These are phyloP conservation scores for Mrakiaceae sp. DNA, from an alignment of 1,284 basidiomycete genomes.

Conservation along the genomic window DNA sequence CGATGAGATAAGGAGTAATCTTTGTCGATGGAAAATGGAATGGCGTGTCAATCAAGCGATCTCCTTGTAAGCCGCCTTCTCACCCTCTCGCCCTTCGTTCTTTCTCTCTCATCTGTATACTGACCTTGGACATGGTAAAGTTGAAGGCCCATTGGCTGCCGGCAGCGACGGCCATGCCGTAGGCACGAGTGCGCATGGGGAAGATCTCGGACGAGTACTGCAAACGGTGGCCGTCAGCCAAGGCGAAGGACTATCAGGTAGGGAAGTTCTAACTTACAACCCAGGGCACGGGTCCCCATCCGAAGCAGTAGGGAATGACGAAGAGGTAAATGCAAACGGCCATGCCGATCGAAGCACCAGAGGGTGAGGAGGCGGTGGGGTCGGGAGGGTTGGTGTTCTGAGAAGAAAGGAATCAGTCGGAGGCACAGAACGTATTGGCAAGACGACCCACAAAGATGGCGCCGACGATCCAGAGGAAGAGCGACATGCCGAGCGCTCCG, in stretches of 20 bases:
- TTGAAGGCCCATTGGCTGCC: slow-evolving; percentile 16
- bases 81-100: no score
- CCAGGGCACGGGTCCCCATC: slow-evolving; percentile 24
- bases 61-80: not conserved
- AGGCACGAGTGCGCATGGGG: slow-evolving; percentile 65
- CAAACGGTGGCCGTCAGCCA: no score
- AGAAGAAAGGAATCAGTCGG: slow-evolving; percentile 56
- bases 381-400: slow-evolving; percentile 37
- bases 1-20: slow-evolving; percentile 15
- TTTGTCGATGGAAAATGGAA: not conserved
- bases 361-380: slow-evolving; percentile 18
- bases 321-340: slow-evolving; percentile 32
- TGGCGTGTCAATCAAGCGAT: not conserved
- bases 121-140: slow-evolving; percentile 7
- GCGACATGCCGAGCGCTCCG: slow-evolving; percentile 46
- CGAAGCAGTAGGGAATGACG: slow-evolving; percentile 36
- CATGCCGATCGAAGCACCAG: slow-evolving; percentile 32
- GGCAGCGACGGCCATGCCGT: slow-evolving; percentile 38
- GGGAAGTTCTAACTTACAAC: slow-evolving; percentile 19
- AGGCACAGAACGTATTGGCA: slow-evolving; percentile 65
- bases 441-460: not conserved
- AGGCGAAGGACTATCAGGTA: no score
- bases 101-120: no score
- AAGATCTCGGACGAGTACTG: slow-evolving; percentile 52
- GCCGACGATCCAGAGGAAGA: slow-evolving; percentile 37